These are phyloP conservation scores for Macrolepiota fuliginosa DNA, from an alignment of 768 basidiomycete species.

Conservation along the genomic window DNA sequence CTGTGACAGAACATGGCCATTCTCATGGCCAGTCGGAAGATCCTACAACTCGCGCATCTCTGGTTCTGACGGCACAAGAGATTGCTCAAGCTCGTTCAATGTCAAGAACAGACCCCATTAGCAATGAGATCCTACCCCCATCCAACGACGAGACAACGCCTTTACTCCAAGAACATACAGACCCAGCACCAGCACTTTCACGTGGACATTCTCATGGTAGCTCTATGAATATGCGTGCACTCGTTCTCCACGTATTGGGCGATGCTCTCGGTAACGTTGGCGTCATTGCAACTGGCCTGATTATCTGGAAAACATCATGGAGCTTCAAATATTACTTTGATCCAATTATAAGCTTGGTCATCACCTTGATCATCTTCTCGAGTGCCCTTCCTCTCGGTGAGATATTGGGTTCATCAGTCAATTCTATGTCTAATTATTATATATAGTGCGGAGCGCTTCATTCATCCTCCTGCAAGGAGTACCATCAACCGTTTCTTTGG, in stretches of 20 bases:
- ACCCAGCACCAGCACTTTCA: conserved; percentile 18
- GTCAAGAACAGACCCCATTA: conserved; percentile 6
- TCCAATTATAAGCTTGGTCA: conserved; percentile 89
- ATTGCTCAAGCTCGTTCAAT: conserved; percentile 50
- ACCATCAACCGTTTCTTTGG: conserved; percentile 83
- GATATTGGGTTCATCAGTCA: conserved; percentile 17
- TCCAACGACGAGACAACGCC: conserved; percentile 1
- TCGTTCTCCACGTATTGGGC: conserved; percentile 91
- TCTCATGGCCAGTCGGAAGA: conserved; percentile 52
- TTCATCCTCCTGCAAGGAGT: conserved; percentile 96
- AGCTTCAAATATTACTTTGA: conserved; percentile 89
- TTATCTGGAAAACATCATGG: conserved; percentile 91
- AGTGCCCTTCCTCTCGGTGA: conserved; percentile 88
- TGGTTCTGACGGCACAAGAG: conserved; percentile 83
- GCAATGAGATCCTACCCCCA: not conserved
- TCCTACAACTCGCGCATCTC: conserved; percentile 62
- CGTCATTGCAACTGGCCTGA: conserved; percentile 90
- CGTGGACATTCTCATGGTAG: conserved; percentile 48
- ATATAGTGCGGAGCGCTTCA: conserved; percentile 79
- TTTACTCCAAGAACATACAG: conserved; percentile 11
- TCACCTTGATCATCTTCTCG: conserved; percentile 95
- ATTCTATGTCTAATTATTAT: not conserved
- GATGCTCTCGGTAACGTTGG: conserved; percentile 98
- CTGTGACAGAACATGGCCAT: conserved; percentile 58
- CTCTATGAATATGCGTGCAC: conserved; percentile 98